Evolutionary conservation across 371 early-diverging fungal genomes (phyloP).

Genomic region (Vavraia culicis): DNA sequence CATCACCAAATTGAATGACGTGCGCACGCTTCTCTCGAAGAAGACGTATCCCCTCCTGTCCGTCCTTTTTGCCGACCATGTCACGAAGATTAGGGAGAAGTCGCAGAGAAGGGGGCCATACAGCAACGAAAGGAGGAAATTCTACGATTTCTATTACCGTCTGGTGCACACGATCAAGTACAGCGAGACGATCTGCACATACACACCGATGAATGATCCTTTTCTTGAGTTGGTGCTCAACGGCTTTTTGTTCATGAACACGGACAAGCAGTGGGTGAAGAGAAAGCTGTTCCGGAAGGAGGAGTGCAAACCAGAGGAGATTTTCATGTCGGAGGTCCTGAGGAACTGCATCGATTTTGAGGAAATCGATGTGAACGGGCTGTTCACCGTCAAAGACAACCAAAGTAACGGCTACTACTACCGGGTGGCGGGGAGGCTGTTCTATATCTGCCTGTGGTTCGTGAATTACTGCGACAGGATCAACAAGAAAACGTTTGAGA

Average conservation of each 20-base stretch:
- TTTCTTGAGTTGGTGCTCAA: constrained; percentile 19
- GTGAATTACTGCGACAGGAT: not conserved
- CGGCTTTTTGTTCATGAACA: constrained; percentile 11
- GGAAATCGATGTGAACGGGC: not conserved
- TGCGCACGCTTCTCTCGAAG: too few relatives aligned
- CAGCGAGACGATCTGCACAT: too few relatives aligned
- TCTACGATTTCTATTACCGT: too few relatives aligned
- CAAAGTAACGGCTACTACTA: constrained; percentile 5
- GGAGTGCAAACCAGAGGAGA: constrained; percentile 22
- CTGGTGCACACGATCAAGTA: too few relatives aligned
- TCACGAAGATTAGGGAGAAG: too few relatives aligned
- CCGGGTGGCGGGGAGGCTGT: constrained; percentile 12
- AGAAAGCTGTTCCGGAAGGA: constrained; percentile 4
- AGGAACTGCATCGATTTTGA: constrained; percentile 1
- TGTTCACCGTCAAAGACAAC: not conserved
- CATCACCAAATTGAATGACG: too few relatives aligned
- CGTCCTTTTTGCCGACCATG: too few relatives aligned
- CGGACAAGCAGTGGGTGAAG: not conserved
- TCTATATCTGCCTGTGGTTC: constrained; percentile 14
- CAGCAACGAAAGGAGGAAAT: too few relatives aligned
- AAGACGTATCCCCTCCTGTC: too few relatives aligned
- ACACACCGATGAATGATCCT: constrained; percentile 10
- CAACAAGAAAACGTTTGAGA: not conserved
- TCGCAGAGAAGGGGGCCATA: too few relatives aligned
- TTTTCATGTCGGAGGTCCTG: constrained; percentile 22